These are phyloP conservation scores for Arthrobotrys musiformis DNA, from an alignment of 2,329 filamentous ascomycete genomes.

Conservation along the genomic window DNA sequence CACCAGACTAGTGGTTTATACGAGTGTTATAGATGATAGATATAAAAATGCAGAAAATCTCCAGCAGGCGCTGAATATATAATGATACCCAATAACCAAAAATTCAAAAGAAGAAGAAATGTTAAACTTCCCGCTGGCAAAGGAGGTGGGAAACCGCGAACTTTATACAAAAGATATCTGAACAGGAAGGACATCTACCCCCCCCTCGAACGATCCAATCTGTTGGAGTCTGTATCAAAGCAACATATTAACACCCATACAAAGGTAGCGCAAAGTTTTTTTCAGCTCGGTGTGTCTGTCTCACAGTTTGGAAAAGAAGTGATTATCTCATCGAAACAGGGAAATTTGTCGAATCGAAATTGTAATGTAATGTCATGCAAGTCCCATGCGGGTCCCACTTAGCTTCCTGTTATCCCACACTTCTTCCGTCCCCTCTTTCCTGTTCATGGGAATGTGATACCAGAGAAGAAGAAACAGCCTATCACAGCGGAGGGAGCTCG, in stretches of 20 bases:
- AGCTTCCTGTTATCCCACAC: conserved; percentile 24
- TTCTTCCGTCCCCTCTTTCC: neutral
- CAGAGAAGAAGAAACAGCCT: neutral
- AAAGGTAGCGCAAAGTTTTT: conserved; percentile 30
- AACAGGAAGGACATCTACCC: conserved; percentile 2
- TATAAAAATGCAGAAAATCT: neutral
- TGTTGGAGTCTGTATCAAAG: neutral
- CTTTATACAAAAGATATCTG: conserved; percentile 35
- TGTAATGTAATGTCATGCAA: conserved; percentile 4
- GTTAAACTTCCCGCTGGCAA: conserved; percentile 27
- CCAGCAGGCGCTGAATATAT: neutral
- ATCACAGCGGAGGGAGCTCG: conserved; percentile 42
- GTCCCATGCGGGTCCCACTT: neutral
- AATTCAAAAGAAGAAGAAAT: conserved; percentile 5
- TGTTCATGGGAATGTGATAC: neutral
- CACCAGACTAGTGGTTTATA: neutral
- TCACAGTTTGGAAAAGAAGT: neutral
- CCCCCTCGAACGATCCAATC: neutral
- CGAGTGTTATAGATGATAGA: neutral
- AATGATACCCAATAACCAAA: too few relatives aligned
- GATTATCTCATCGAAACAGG: conserved; percentile 40
- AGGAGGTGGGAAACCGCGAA: conserved; percentile 25
- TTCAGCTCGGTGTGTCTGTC: neutral
- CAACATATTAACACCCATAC: neutral
- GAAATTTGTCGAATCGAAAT: conserved; percentile 1